These are phyloP conservation scores for Klebsormidium nitens DNA, from an alignment of 139 green algal species.

Conservation along the genomic window DNA sequence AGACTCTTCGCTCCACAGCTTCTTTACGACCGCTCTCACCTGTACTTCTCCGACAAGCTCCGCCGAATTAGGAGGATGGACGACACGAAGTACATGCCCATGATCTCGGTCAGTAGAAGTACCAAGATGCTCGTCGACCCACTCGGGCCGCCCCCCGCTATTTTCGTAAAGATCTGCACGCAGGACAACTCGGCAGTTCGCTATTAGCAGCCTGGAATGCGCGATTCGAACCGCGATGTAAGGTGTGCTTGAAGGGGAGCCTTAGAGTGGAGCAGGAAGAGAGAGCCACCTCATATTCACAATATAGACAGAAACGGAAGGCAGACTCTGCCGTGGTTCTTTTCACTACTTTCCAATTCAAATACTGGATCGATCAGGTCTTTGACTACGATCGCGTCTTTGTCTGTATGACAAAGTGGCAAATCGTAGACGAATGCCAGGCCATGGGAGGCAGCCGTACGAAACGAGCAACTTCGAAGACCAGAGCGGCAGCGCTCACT, in stretches of 20 bases:
- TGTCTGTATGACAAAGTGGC: too few species aligned
- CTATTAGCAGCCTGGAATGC: background rate
- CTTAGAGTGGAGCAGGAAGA: too few species aligned
- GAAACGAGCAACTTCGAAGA: too few species aligned
- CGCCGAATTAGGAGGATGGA: constrained; percentile 40
- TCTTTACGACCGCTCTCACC: constrained; percentile 14
- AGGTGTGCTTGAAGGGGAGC: too few species aligned
- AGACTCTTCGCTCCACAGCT: background rate
- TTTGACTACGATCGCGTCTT: too few species aligned
- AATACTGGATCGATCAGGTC: too few species aligned
- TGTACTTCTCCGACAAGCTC: constrained; percentile 31
- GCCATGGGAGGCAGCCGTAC: too few species aligned
- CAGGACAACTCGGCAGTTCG: constrained; percentile 12
- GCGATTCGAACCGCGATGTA: background rate
- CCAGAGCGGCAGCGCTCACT: background rate
- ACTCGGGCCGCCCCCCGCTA: constrained; percentile 17
- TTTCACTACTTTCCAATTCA: too few species aligned
- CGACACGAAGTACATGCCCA: constrained; percentile 47
- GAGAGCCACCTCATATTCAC: too few species aligned
- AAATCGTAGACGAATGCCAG: too few species aligned
- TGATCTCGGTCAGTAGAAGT: constrained; percentile 43
- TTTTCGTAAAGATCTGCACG: constrained; percentile 22
- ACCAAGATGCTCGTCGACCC: constrained; percentile 26
- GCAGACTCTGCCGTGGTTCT: too few species aligned
- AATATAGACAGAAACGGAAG: too few species aligned